Conservation (phyloP, 2,329 filamentous ascomycete species). For the Coniella vitis region DNA sequence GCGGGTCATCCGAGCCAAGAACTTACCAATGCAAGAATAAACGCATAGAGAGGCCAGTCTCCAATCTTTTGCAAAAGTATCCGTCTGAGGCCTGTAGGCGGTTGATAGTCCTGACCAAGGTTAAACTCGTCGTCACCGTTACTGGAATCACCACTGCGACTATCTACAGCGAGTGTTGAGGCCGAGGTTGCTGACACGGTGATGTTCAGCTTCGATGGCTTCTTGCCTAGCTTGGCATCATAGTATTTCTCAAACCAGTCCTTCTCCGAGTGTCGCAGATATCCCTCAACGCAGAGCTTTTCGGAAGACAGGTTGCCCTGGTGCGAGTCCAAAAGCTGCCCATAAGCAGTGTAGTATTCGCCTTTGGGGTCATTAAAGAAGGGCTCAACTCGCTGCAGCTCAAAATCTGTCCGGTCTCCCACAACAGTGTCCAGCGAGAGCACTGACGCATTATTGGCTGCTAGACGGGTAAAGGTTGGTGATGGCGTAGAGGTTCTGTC, state of each 20-base stretch:
- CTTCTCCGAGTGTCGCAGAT: slow-evolving; percentile 58
- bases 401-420: slow-evolving; percentile 54
- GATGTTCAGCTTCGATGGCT: background rate
- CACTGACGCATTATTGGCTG: slow-evolving; percentile 16
- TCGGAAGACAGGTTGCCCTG: slow-evolving; percentile 49
- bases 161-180: slow-evolving; percentile 9
- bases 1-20: no score
- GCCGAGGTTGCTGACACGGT: slow-evolving; percentile 22
- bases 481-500: no score
- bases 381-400: slow-evolving; percentile 59
- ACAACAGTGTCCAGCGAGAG: slow-evolving; percentile 51
- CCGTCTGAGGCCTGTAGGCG: slow-evolving; percentile 49
- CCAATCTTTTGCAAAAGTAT: slow-evolving; percentile 46
- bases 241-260: slow-evolving; percentile 57
- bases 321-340: slow-evolving; percentile 48
- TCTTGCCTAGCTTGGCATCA: slow-evolving; percentile 48
- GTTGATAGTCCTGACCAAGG: slow-evolving; percentile 47
- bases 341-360: slow-evolving; percentile 53
- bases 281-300: slow-evolving; percentile 58
- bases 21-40: slow-evolving; percentile 46
- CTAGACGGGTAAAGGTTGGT: background rate
- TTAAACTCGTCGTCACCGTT: slow-evolving; percentile 37
- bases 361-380: slow-evolving; percentile 61
- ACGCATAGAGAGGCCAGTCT: slow-evolving; percentile 59
- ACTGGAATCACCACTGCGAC: no score